phyloP scores from a whole-genome alignment of 495 filamentous ascomycete genomes.

The Neurospora pannonica region DNA sequence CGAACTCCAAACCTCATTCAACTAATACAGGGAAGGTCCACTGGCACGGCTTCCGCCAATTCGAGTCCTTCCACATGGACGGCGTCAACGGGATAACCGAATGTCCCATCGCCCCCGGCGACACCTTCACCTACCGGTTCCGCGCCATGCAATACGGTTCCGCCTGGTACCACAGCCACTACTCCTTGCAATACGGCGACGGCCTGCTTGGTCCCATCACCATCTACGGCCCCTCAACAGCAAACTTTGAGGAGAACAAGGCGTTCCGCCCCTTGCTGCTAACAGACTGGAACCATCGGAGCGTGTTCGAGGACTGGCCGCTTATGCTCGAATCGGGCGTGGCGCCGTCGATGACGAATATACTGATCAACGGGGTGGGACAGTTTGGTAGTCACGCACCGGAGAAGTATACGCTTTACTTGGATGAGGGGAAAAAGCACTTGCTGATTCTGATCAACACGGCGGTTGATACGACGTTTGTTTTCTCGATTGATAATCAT shows the following conservation, averaged over 20 bases:
- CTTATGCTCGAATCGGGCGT: conserved; percentile 16
- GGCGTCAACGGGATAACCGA: conserved; percentile 38
- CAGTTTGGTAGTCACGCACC: conserved; percentile 23
- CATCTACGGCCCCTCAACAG: conserved; percentile 28
- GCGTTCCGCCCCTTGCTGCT: conserved; percentile 32
- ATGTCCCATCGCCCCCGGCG: conserved; percentile 34
- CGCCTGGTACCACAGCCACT: conserved; percentile 50
- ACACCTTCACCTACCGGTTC: conserved; percentile 37
- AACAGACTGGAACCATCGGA: conserved; percentile 35
- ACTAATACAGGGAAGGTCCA: too few species aligned
- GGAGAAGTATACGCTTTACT: conserved; percentile 24
- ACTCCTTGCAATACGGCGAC: conserved; percentile 35
- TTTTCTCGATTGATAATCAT: conserved; percentile 43
- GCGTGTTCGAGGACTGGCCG: conserved; percentile 23
- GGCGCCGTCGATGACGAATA: conserved; percentile 30
- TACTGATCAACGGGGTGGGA: conserved; percentile 41
- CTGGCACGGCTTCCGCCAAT: conserved; percentile 20
- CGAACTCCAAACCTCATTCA: too few species aligned
- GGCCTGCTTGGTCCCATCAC: conserved; percentile 34
- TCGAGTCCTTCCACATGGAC: conserved; percentile 28
- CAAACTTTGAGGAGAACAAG: conserved; percentile 29
- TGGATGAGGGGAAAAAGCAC: conserved; percentile 29
- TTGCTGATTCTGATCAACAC: conserved; percentile 45
- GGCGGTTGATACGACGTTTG: conserved; percentile 34
- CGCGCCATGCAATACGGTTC: conserved; percentile 41